phyloP scores from a whole-genome alignment of 805 yeast genomes.

The Lipomyces oligophaga region DNA sequence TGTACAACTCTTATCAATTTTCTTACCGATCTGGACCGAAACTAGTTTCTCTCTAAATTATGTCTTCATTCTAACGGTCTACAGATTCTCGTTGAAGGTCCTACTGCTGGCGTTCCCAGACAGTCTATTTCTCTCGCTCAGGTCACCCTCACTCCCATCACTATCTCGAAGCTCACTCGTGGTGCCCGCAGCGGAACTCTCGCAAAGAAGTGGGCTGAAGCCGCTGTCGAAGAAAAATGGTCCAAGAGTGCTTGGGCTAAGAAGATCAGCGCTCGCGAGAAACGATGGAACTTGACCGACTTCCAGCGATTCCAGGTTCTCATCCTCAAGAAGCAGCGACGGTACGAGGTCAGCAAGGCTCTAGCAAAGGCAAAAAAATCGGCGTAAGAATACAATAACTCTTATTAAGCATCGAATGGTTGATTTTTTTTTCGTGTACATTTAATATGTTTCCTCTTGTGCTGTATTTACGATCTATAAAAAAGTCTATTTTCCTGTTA shows the following conservation, averaged over 20 bases:
- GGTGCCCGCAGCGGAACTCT: conserved; percentile 86
- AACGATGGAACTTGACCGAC: conserved; percentile 89
- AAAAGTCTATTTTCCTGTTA: no score
- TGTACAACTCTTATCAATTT: no score
- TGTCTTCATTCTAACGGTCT: neutral
- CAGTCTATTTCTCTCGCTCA: conserved; percentile 84
- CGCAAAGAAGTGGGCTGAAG: conserved; percentile 88
- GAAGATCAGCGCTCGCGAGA: conserved; percentile 93
- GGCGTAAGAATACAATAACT: conserved; percentile 21
- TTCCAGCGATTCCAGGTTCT: conserved; percentile 99
- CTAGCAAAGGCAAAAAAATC: conserved; percentile 73
- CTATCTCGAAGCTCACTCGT: conserved; percentile 82
- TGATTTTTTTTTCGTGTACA: no score
- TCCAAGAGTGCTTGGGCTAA: conserved; percentile 93
- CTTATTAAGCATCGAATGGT: neutral
- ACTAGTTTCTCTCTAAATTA: no score
- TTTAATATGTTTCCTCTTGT: conserved; percentile 13
- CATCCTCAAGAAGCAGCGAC: conserved; percentile 95
- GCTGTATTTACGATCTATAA: conserved; percentile 16
- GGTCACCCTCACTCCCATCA: conserved; percentile 90
- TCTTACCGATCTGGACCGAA: no score
- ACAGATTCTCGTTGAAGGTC: conserved; percentile 93
- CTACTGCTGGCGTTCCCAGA: conserved; percentile 81
- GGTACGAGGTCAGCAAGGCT: conserved; percentile 91
- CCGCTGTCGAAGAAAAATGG: conserved; percentile 88